Evolutionary conservation across 2,329 filamentous ascomycete species (phyloP).

Genomic region (Penicillium polonicum): DNA sequence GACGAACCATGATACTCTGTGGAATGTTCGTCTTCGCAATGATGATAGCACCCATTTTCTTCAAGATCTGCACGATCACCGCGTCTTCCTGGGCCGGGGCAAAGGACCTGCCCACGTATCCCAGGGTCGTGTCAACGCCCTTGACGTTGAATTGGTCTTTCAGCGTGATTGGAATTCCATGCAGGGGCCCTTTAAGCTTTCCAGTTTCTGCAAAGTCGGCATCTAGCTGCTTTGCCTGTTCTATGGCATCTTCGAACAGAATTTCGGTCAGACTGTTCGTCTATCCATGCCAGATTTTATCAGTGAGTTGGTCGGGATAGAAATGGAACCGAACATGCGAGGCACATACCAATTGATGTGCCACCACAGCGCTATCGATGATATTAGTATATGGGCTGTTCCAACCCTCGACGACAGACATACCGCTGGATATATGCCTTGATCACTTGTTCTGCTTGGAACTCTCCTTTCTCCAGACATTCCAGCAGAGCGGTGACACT

Average conservation of each 20-base stretch:
- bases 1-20: constrained; percentile 53
- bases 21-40: constrained; percentile 55
- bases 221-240: constrained; percentile 34
- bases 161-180: constrained; percentile 56
- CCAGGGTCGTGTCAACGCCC: constrained; percentile 58
- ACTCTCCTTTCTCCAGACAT: constrained; percentile 23
- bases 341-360: constrained; percentile 28
- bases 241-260: constrained; percentile 36
- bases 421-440: constrained; percentile 38
- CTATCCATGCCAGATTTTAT: constrained; percentile 16
- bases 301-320: background rate
- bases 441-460: constrained; percentile 31
- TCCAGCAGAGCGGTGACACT: constrained; percentile 24
- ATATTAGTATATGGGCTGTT: constrained; percentile 1
- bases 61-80: constrained; percentile 51
- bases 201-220: constrained; percentile 29
- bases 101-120: constrained; percentile 55
- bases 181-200: constrained; percentile 50
- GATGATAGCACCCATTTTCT: constrained; percentile 52
- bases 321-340: background rate
- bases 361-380: constrained; percentile 26
- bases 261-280: constrained; percentile 42
- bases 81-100: constrained; percentile 52
- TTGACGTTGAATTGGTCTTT: constrained; percentile 65
- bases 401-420: background rate